Percentiles rank a stretch among this genome's conserved stretches.
phyloP scores from a whole-genome alignment of 2,329 filamentous ascomycete species.

The Fusarium solani-melongenae region DNA sequence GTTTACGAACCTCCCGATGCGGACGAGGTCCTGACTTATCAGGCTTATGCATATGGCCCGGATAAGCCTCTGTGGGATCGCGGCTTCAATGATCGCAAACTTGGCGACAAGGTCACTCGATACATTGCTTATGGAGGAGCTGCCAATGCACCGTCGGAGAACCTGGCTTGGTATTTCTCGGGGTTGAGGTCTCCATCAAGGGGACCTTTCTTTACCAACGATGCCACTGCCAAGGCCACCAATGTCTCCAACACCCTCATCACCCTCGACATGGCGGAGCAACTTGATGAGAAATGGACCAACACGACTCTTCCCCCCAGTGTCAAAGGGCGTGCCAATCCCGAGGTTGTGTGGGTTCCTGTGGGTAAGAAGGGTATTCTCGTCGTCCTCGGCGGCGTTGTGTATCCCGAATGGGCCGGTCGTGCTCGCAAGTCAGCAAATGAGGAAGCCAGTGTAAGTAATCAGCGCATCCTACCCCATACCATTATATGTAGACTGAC shows the following conservation, averaged over 20 bases:
- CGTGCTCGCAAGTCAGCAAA: slow-evolving; percentile 43
- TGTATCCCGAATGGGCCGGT: slow-evolving; percentile 63
- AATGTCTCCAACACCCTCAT: slow-evolving; percentile 68
- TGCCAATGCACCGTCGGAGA: slow-evolving; percentile 74
- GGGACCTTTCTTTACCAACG: slow-evolving; percentile 59
- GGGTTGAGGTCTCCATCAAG: slow-evolving; percentile 65
- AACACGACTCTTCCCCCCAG: slow-evolving; percentile 64
- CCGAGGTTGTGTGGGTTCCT: slow-evolving; percentile 80
- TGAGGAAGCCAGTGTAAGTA: slow-evolving; percentile 48
- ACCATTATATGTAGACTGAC: neutral
- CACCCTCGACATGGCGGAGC: slow-evolving; percentile 67
- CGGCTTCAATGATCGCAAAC: slow-evolving; percentile 54
- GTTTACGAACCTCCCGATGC: slow-evolving; percentile 52
- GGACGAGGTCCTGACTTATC: slow-evolving; percentile 62
- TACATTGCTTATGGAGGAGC: slow-evolving; percentile 74
- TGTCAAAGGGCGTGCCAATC: slow-evolving; percentile 67
- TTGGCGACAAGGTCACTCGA: slow-evolving; percentile 63
- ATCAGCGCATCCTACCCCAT: neutral
- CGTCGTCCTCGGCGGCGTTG: slow-evolving; percentile 81
- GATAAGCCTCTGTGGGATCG: slow-evolving; percentile 55
- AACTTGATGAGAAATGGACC: slow-evolving; percentile 63
- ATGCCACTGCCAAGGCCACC: slow-evolving; percentile 51
- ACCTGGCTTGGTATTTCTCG: slow-evolving; percentile 77
- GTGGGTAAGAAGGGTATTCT: slow-evolving; percentile 81
- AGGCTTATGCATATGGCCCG: slow-evolving; percentile 63